These are phyloP conservation scores for Trichosphaerium sp. DNA, from an alignment of 78 protist genomes.

Conservation along the genomic window DNA sequence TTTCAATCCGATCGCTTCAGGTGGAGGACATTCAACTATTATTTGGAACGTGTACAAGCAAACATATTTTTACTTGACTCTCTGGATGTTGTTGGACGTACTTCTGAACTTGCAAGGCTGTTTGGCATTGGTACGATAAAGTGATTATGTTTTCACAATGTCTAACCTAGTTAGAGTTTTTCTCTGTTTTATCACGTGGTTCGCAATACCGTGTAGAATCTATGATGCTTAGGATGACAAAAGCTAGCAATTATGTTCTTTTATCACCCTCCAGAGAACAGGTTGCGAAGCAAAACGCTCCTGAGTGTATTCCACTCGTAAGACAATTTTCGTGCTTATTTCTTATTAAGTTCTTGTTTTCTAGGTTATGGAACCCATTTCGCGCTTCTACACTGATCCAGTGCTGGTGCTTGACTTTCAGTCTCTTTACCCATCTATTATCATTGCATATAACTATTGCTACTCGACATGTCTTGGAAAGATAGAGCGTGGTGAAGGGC, in stretches of 20 bases:
- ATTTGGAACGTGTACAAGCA: neutral
- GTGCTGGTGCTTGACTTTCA: slow-evolving; percentile 91
- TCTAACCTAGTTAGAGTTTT: no score
- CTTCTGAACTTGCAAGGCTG: slow-evolving; percentile 78
- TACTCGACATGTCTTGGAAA: slow-evolving; percentile 49
- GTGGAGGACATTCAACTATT: slow-evolving; percentile 17
- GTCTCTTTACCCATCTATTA: slow-evolving; percentile 89
- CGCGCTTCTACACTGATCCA: slow-evolving; percentile 67
- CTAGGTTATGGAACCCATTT: slow-evolving; percentile 79
- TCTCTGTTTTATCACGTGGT: slow-evolving; percentile 69
- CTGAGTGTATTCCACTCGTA: slow-evolving; percentile 80
- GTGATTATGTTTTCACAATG: no score
- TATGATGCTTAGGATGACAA: slow-evolving; percentile 70
- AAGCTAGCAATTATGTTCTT: slow-evolving; percentile 42
- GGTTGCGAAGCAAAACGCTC: slow-evolving; percentile 32
- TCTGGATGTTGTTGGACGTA: slow-evolving; percentile 63
- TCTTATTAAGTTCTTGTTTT: no score
- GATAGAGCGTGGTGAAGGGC: neutral
- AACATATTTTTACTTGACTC: slow-evolving; percentile 17
- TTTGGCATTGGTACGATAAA: no score
- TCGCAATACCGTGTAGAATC: slow-evolving; percentile 89
- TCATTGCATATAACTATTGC: slow-evolving; percentile 94
- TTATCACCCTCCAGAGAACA: slow-evolving; percentile 58
- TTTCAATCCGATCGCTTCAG: neutral
- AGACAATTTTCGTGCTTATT: no score